Conservation (phyloP, 2,329 filamentous ascomycete genomes). For the Ramularia endophylla region DNA sequence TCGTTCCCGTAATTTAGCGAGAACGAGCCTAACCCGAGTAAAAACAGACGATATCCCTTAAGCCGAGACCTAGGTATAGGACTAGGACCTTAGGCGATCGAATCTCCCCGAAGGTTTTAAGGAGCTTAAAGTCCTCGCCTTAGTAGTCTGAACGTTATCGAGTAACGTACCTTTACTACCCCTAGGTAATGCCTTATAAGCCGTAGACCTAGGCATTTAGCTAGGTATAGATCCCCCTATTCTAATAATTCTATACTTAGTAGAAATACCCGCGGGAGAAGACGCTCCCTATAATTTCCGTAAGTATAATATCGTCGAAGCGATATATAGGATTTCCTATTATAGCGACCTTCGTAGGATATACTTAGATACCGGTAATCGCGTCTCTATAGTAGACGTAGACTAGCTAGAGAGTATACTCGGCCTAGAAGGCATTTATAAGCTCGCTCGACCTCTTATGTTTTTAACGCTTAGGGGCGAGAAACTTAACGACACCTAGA, state of each 20-base stretch:
- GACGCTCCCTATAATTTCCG: not conserved
- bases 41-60: too few species aligned
- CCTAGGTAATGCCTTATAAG: not conserved
- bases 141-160: too few species aligned
- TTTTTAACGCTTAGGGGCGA: not conserved
- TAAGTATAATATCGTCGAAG: not conserved
- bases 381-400: not conserved
- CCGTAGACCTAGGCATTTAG: not conserved
- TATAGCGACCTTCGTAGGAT: not conserved
- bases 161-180: too few species aligned
- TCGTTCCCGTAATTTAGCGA: too few species aligned
- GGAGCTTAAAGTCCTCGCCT: too few species aligned
- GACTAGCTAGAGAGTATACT: not conserved
- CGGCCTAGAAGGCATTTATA: not conserved
- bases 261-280: not conserved
- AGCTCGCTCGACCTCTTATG: not conserved
- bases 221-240: too few species aligned
- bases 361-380: not conserved
- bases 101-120: too few species aligned
- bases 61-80: too few species aligned
- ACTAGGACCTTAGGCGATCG: too few species aligned
- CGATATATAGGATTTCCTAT: not conserved
- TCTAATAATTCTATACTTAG: not conserved
- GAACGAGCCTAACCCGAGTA: too few species aligned
- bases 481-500: not conserved